Evolutionary conservation across 345 rosid species (phyloP).

Genomic region (Clausena lansium): DNA sequence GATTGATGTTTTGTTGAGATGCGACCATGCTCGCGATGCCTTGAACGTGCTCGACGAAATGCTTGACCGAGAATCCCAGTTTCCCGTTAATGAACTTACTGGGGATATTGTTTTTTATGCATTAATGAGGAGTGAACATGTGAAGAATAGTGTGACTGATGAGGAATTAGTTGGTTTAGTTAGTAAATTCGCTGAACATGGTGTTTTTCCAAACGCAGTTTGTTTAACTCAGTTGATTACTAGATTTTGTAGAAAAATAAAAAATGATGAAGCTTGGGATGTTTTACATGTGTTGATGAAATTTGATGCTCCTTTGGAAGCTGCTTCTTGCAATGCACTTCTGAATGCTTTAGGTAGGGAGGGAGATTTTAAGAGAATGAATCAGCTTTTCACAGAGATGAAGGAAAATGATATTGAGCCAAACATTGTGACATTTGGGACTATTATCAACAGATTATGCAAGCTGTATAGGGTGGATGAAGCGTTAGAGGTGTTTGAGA

Average conservation of each 20-base stretch:
- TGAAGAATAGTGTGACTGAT: conserved; percentile 27
- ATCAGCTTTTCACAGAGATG: conserved; percentile 52
- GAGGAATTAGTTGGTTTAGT: conserved; percentile 44
- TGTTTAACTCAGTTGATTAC: conserved; percentile 46
- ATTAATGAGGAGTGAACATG: conserved; percentile 26
- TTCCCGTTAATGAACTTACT: conserved; percentile 43
- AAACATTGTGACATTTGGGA: conserved; percentile 59
- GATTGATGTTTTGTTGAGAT: conserved; percentile 29
- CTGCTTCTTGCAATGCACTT: conserved; percentile 58
- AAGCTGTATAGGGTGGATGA: conserved; percentile 59
- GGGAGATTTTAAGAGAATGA: conserved; percentile 51
- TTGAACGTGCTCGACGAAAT: conserved; percentile 86
- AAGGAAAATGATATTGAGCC: conserved; percentile 49
- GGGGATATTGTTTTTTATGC: conserved; percentile 44
- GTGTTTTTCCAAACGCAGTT: conserved; percentile 46
- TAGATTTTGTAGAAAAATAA: conserved; percentile 42
- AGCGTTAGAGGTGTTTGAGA: conserved; percentile 57
- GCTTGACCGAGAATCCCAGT: conserved; percentile 42
- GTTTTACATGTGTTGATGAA: conserved; percentile 42
- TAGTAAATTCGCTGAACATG: conserved; percentile 39
- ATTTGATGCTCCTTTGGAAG: conserved; percentile 41
- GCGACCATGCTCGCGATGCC: conserved; percentile 47
- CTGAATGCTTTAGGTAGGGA: conserved; percentile 53
- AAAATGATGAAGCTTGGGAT: conserved; percentile 44
- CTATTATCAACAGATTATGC: conserved; percentile 58